Evolutionary conservation across 768 basidiomycete genomes (phyloP).

Genomic region (Russula brevipes): DNA sequence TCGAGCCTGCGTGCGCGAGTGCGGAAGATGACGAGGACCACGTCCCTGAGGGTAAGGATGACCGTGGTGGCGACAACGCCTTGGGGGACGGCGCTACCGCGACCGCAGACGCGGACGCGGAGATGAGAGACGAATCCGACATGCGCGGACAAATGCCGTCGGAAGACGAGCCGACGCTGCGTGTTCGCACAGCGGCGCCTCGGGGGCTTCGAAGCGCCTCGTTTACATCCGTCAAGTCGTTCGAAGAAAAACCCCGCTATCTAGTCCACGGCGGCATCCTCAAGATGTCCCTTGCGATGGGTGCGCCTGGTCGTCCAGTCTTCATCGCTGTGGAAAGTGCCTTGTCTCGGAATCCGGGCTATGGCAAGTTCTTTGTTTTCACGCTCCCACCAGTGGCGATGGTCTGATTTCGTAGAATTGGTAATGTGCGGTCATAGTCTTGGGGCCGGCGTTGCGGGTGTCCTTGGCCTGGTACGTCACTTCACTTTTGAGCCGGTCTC

Average conservation of each 20-base stretch:
- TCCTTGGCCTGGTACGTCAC: constrained; percentile 61
- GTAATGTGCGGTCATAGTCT: constrained; percentile 80
- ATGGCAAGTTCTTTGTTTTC: constrained; percentile 45
- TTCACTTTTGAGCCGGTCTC: background rate
- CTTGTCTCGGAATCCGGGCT: constrained; percentile 60
- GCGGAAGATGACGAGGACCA: constrained; percentile 26
- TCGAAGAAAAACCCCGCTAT: constrained; percentile 36
- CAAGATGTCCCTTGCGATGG: constrained; percentile 76
- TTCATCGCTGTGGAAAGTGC: constrained; percentile 70
- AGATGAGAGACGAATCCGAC: background rate
- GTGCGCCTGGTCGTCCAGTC: constrained; percentile 67
- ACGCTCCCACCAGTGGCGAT: background rate
- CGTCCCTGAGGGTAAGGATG: constrained; percentile 7
- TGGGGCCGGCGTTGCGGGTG: constrained; percentile 73
- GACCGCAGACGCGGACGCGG: background rate
- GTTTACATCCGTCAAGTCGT: constrained; percentile 20
- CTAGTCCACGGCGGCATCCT: constrained; percentile 79
- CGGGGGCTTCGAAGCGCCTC: constrained; percentile 19
- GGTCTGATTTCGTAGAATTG: constrained; percentile 43
- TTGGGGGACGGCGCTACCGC: background rate
- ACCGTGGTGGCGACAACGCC: constrained; percentile 28
- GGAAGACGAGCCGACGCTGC: background rate
- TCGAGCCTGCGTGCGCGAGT: constrained; percentile 36
- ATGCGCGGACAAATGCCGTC: constrained; percentile 3
- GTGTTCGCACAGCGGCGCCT: background rate